Percentiles rank a stretch among this genome's conserved stretches.
Conservation (phyloP, 2,329 filamentous ascomycete genomes). For the Sordariomycetes sp. region DNA sequence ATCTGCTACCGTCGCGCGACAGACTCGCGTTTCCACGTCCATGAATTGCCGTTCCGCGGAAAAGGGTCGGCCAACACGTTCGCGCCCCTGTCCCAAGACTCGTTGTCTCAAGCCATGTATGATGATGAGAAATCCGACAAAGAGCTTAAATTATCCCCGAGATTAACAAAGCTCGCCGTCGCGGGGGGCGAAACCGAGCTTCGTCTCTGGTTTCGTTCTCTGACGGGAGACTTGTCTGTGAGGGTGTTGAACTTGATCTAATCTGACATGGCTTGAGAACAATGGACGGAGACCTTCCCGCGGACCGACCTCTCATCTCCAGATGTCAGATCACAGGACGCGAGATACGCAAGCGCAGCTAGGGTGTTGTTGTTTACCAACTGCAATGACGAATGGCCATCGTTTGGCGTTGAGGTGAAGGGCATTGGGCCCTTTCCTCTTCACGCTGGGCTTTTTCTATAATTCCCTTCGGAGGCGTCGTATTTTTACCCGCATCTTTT, state of each 20-base stretch:
- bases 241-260: conserved; percentile 48
- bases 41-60: neutral
- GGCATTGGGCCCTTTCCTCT: no score
- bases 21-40: neutral
- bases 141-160: conserved; percentile 5
- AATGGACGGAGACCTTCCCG: neutral
- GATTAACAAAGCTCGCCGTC: neutral
- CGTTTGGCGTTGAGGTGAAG: no score
- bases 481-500: no score
- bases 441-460: no score
- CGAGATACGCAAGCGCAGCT: neutral
- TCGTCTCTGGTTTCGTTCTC: conserved; percentile 3
- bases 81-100: neutral
- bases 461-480: no score
- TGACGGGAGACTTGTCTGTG: conserved; percentile 14
- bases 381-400: no score
- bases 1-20: neutral
- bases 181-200: conserved; percentile 5
- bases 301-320: neutral
- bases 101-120: conserved; percentile 1
- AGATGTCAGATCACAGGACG: neutral
- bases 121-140: conserved; percentile 3
- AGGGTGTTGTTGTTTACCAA: neutral
- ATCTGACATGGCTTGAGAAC: conserved; percentile 36
- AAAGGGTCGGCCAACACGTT: neutral